A percentile compares a stretch with the other conserved stretches of the same genome.
phyloP scores from a whole-genome alignment of 176 grass and related monocot genomes.

The Avena insularis region DNA sequence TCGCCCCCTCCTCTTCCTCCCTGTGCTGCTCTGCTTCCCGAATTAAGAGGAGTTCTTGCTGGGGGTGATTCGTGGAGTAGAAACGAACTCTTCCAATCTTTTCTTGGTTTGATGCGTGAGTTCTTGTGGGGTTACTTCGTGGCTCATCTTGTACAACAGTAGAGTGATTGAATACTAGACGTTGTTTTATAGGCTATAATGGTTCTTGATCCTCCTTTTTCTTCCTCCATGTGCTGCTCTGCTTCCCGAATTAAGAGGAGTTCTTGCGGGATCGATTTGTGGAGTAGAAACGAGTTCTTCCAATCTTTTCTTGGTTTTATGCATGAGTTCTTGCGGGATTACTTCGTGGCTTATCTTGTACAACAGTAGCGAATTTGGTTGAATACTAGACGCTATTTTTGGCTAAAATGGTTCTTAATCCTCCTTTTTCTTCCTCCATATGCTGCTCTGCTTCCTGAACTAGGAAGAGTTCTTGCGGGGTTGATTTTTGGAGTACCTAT shows the following conservation, averaged over 20 bases:
- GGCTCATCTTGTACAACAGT: background rate
- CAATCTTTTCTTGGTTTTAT: background rate
- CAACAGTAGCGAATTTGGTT: background rate
- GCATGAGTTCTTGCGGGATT: background rate
- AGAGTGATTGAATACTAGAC: background rate
- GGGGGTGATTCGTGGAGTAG: background rate
- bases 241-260: background rate
- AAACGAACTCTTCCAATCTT: background rate
- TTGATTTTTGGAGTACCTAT: background rate
- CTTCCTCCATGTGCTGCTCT: background rate
- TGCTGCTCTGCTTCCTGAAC: background rate
- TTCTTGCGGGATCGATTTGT: background rate
- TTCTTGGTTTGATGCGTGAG: background rate
- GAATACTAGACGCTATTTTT: background rate
- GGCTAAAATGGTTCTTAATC: background rate
- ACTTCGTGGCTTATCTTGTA: background rate
- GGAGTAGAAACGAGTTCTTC: background rate
- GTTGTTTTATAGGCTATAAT: background rate
- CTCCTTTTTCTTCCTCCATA: background rate
- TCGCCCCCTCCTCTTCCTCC: background rate
- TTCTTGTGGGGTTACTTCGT: background rate
- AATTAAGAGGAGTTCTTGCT: background rate
- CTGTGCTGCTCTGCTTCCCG: constrained; percentile 2
- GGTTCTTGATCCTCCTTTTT: background rate
- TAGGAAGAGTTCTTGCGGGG: background rate